Conservation (phyloP, 2,329 filamentous ascomycete species). For the Nemania sp. region DNA sequence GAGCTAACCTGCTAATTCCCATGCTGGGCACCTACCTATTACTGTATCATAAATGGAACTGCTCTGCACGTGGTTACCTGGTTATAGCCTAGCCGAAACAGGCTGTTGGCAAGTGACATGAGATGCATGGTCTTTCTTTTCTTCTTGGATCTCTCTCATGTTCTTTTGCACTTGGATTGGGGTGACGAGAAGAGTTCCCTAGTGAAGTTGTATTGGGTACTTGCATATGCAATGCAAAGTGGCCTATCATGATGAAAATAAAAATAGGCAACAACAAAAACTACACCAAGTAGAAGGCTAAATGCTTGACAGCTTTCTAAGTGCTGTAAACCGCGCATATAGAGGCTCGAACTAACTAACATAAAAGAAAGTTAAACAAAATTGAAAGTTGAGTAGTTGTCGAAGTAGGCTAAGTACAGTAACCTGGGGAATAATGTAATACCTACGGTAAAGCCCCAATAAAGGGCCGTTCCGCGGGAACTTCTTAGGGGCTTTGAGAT, state of each 20-base stretch:
- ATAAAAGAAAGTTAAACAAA: neutral
- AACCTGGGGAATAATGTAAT: neutral
- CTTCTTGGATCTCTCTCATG: neutral
- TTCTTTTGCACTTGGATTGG: neutral
- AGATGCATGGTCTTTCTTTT: constrained; percentile 32
- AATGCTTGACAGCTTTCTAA: neutral
- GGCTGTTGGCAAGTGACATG: constrained; percentile 11
- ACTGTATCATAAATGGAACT: neutral
- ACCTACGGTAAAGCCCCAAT: neutral
- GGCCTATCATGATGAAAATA: neutral
- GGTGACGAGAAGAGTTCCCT: neutral
- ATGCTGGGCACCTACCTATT: neutral
- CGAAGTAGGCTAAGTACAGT: too few relatives aligned
- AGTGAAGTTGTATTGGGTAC: neutral
- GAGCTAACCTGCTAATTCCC: neutral
- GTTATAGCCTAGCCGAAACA: constrained; percentile 1
- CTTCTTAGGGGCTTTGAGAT: neutral
- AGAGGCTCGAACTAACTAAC: neutral
- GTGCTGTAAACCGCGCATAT: neutral
- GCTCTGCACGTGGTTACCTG: constrained; percentile 1
- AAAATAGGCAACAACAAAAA: too few relatives aligned
- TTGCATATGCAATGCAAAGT: constrained; percentile 14
- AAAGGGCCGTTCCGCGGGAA: neutral
- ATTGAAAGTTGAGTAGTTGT: neutral
- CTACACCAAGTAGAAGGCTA: neutral